Evolutionary conservation across 1,284 basidiomycete species (phyloP).

Genomic region (Pseudozyma tsukubaensis): DNA sequence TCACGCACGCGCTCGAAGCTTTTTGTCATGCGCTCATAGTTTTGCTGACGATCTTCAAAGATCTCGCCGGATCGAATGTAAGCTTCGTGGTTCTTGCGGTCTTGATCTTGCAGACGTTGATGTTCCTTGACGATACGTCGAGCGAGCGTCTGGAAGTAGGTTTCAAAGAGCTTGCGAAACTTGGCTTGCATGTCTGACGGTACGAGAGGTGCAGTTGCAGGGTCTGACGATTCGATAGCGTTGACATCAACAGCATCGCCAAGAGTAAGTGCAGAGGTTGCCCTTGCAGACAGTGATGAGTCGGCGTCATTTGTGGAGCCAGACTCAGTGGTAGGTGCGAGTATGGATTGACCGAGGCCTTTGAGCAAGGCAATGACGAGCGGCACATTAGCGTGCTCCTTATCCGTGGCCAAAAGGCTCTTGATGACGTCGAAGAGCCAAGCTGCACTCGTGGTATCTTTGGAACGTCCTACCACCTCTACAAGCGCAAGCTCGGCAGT

Average conservation of each 20-base stretch:
- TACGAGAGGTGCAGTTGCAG: constrained; percentile 72
- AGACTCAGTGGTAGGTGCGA: constrained; percentile 66
- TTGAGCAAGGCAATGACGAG: constrained; percentile 86
- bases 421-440: constrained; percentile 73
- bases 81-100: constrained; percentile 94
- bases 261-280: constrained; percentile 13
- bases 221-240: constrained; percentile 15
- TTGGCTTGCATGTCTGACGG: constrained; percentile 85
- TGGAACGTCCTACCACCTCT: constrained; percentile 72
- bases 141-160: constrained; percentile 89
- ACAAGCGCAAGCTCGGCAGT: constrained; percentile 90
- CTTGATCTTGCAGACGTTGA: constrained; percentile 93
- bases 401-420: constrained; percentile 82
- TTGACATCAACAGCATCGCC: constrained; percentile 29
- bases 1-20: constrained; percentile 83
- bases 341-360: constrained; percentile 81
- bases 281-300: constrained; percentile 10
- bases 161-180: constrained; percentile 91
- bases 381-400: constrained; percentile 83
- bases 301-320: constrained; percentile 5
- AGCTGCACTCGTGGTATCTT: constrained; percentile 69
- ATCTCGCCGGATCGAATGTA: constrained; percentile 99
- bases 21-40: constrained; percentile 97
- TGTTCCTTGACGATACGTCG: constrained; percentile 79
- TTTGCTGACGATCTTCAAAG: constrained; percentile 97